phyloP scores from a whole-genome alignment of 768 basidiomycete genomes.

The Rhizopogon vulgaris region DNA sequence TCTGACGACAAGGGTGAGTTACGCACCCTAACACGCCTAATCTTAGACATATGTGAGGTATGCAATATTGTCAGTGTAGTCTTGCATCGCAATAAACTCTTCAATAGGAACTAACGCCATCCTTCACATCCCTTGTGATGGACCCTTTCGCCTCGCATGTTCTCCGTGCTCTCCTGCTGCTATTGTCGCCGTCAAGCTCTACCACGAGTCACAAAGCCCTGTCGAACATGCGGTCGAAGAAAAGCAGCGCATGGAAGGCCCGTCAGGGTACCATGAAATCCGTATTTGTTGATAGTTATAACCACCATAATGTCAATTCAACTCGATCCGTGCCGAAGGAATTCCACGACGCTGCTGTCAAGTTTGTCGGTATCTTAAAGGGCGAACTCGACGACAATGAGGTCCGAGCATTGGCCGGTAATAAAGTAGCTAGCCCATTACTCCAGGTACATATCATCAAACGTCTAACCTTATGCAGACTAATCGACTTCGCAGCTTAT shows the following conservation, averaged over 20 bases:
- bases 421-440: slow-evolving; percentile 71
- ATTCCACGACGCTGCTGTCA: slow-evolving; percentile 40
- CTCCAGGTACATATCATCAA: slow-evolving; percentile 47
- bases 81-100: not conserved
- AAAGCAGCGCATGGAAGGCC: slow-evolving; percentile 76
- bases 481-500: slow-evolving; percentile 49
- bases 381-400: slow-evolving; percentile 60
- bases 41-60: slow-evolving; percentile 63
- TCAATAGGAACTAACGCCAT: slow-evolving; percentile 62
- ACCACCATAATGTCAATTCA: slow-evolving; percentile 26
- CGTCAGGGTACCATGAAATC: slow-evolving; percentile 79
- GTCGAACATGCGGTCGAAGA: slow-evolving; percentile 69
- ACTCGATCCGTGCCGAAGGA: slow-evolving; percentile 32
- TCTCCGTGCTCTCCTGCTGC: slow-evolving; percentile 67
- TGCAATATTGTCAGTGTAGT: slow-evolving; percentile 15
- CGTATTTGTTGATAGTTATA: slow-evolving; percentile 49
- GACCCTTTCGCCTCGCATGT: slow-evolving; percentile 92
- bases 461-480: slow-evolving; percentile 6
- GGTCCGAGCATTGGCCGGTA: slow-evolving; percentile 67
- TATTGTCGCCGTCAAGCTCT: slow-evolving; percentile 62
- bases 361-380: slow-evolving; percentile 47
- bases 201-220: slow-evolving; percentile 29
- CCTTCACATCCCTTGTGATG: slow-evolving; percentile 60
- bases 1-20: slow-evolving; percentile 58
- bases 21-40: slow-evolving; percentile 54